Base-by-base conservation (phyloP, 2,329 filamentous ascomycete genomes). In the Colletotrichum sp. region DNA sequence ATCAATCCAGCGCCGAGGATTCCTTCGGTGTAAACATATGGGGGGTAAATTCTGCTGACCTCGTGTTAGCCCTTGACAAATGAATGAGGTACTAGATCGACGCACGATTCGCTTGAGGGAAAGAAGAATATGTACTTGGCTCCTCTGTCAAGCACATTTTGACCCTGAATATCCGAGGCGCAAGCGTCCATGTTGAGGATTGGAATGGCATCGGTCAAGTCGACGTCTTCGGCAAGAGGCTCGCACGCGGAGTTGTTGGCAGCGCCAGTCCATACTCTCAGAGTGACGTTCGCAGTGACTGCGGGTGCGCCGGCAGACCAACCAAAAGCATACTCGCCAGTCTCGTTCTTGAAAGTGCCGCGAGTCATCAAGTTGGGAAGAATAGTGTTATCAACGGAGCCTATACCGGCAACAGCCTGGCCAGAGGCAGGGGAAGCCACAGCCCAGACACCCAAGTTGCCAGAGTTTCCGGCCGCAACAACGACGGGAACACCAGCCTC, bases 91-190 rank as follows among this genome's bases (percentile, higher is more conserved):
- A 15, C 0, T 0, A 44, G 59, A 26, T 34, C 1, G 36, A 75
- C 72, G 21, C n/a, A 72, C 69, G 55, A 75, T 39, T 72, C 72
- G 55, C 30, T 63, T 13, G 57, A 55, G 10, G 83, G 84, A 77
- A 86, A 87, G 80, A 85, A 85, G 73, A 87, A 80, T 55, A 88
- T 80, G 62, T 87, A 86, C 75, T 84, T 82, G 5, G 84, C 87
- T 24, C 86, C 87, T 65, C 84, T 85, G 8, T 82, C 84, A n/a
- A 82, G 84, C 1, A 85, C 81, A 70, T 88, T 87, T 16, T 78
- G 75, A 18, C 83, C 84, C 77, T 88, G 86, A 6, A 80, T 78
- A 24, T 80, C 79, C 16, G 82, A 82, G 7, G 82, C 81, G 76
- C 86, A 88, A 12, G 78, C 81, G 71, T 84, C 84, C 36, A 82